Evolutionary conservation across 83 land plant genomes (phyloP).

Genomic region (Thuja plicata): DNA sequence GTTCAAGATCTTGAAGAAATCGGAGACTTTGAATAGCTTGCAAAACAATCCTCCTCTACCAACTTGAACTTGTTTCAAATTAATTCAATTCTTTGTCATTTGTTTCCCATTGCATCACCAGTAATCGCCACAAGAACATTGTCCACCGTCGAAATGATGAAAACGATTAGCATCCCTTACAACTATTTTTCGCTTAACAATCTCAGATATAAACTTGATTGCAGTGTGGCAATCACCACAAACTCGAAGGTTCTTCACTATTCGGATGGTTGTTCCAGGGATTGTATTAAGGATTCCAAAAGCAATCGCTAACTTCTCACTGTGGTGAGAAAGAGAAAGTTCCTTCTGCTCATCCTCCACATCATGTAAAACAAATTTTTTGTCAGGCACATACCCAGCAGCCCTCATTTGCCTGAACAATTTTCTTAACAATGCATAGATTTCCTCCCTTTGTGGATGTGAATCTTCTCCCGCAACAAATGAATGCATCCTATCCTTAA

Average conservation of each 20-base stretch:
- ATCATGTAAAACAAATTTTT: neutral
- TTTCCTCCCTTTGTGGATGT: neutral
- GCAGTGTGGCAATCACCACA: too few relatives aligned
- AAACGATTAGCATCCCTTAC: too few relatives aligned
- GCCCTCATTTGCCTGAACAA: too few relatives aligned
- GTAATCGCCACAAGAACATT: neutral
- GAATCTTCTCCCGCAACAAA: neutral
- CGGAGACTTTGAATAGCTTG: too few relatives aligned
- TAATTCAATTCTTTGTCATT: neutral
- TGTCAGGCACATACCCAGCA: too few relatives aligned
- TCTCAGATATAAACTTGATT: too few relatives aligned
- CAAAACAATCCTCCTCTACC: too few relatives aligned
- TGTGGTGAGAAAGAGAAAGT: neutral
- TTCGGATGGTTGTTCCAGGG: conserved; percentile 4
- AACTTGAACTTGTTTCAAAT: too few relatives aligned
- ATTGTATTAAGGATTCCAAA: neutral
- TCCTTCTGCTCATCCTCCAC: neutral
- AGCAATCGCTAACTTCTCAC: conserved; percentile 2
- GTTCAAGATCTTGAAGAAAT: too few relatives aligned
- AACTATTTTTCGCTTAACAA: too few relatives aligned
- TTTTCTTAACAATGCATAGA: neutral
- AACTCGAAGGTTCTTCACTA: too few relatives aligned
- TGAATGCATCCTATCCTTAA: neutral
- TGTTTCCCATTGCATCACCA: neutral
- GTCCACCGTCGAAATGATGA: too few relatives aligned